Evolutionary conservation across 1,284 basidiomycete genomes (phyloP), one percentile per base, ranked within the genome.

Genomic region (Mycena citricolor): DNA sequence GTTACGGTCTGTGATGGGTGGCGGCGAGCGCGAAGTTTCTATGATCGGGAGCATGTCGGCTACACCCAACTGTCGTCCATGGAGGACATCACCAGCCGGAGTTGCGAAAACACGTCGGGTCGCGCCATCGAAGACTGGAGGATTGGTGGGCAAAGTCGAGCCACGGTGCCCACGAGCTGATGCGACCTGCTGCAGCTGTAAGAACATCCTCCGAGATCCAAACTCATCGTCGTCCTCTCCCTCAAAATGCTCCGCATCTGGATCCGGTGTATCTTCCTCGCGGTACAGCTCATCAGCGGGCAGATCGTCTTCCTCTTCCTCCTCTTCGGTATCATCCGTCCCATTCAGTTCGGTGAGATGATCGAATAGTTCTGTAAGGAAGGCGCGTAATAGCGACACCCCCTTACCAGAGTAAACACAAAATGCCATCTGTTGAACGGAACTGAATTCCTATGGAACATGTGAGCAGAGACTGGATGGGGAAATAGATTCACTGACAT

Each of bases 401-500:
- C 95, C 94, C 54, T 86, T 86, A 28, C 93, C 93, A 4, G 93
- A 95, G 67, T 93, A 99, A 10, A 99, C 97, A 64, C 97, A 99
- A 62, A 99, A 99, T 2, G 91, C 83, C n/a, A 81, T 74, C 37
- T 92, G 83, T 64, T 99, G 97, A 41, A 85, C 87, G 22, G 85
- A 76, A 60, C 91, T 98, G 64, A 97, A 99, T 45, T 94, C 91
- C 90, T 94, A 53, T n/a, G 21, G 24, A 42, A 14, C n/a, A 16
- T n/a, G 54, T 28, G 55, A 31, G 48, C 16, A 38, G 25, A 24
- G 36, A 32, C 22, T 22, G 19, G n/a, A n/a, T n/a, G n/a, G n/a
- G 30, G 25, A 31, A 19, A 34, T 32, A 41, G 6, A 16, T 20
- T 26, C 13, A 25, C 82, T 47, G 58, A 94, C 93, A 57, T 81